These are phyloP conservation scores for Debaryomyces fabryi DNA, from an alignment of 1,139 yeast species.

Conservation along the genomic window DNA sequence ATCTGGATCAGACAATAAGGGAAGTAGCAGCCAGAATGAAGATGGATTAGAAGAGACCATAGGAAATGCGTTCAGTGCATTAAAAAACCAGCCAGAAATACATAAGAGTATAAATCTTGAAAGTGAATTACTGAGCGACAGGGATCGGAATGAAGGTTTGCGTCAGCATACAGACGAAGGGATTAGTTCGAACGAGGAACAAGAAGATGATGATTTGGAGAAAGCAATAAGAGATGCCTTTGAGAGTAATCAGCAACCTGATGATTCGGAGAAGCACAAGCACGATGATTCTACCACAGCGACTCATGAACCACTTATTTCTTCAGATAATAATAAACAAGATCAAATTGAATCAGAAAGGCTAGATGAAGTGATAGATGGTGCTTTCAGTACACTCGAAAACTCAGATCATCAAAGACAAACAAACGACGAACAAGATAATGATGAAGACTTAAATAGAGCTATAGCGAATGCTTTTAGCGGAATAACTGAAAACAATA, in stretches of 20 bases:
- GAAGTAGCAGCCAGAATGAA: slow-evolving; percentile 3
- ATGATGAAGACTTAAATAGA: slow-evolving; percentile 16
- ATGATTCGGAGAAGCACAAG: not conserved
- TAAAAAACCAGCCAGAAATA: not conserved
- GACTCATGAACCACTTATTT: not conserved
- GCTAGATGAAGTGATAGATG: slow-evolving; percentile 4
- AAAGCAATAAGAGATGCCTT: slow-evolving; percentile 3
- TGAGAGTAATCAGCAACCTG: not conserved
- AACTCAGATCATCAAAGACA: not conserved
- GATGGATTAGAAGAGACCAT: slow-evolving; percentile 15
- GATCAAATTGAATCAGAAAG: not conserved
- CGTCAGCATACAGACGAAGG: not conserved
- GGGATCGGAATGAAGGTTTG: not conserved
- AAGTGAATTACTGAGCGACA: not conserved
- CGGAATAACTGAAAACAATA: not conserved
- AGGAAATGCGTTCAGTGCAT: slow-evolving; percentile 15
- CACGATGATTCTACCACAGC: not conserved
- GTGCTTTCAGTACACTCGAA: not conserved
- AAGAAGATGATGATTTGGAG: not conserved
- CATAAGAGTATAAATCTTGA: not conserved
- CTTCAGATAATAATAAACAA: not conserved
- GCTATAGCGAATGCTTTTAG: slow-evolving; percentile 18
- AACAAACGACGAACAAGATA: not conserved
- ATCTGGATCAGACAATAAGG: not conserved
- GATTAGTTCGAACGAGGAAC: not conserved